Evolutionary conservation across 768 basidiomycete genomes (phyloP), one percentile per base, ranked within the genome.

Genomic region (Lentinula sp.): DNA sequence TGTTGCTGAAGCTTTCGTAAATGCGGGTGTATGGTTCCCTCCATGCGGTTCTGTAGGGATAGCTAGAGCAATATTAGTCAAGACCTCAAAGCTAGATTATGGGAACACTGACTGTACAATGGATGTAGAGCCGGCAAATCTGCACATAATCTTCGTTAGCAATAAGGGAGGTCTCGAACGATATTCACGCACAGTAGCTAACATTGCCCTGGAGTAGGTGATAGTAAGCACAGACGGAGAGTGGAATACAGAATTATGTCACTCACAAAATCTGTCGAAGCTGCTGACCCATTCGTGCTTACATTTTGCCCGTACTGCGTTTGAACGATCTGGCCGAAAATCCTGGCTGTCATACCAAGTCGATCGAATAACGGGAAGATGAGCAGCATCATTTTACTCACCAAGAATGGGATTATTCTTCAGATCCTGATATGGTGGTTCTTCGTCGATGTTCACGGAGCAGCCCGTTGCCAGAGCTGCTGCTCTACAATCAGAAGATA

Each of bases 231-330:
- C 31, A 50, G 5, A 39, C 37, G 42, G 42, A 16, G 42, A 18
- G 15, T 16, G 3, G 42, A 43, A 43, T 16, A n/a, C 7, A 43
- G 42, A 50, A 51, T 65, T 56, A 59, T 49, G 3, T 34, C 3
- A 76, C 88, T 75, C 63, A 91, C 90, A 70, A 91, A 91, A 71
- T 92, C 90, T 8, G 90, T 90, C 4, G 88, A 91, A 3, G 87
- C 89, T 16, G 82, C 75, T 3, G 77, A 73, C 9, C 67, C 72
- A 61, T 5, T 67, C 61, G 5, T 65, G 70, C 2, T 72, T 69
- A 35, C 64, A 65, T 69, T 82, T 66, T 56, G 55, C 15, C 78
- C 81, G 62, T 83, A 87, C 45, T 71, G 72, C 46, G 65, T 43
- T 7, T 28, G 70, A 35, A 71, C 67, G 63, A 80, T 78, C 21